Base-by-base conservation (phyloP, 2,329 filamentous ascomycete genomes). In the Capronia americana region DNA sequence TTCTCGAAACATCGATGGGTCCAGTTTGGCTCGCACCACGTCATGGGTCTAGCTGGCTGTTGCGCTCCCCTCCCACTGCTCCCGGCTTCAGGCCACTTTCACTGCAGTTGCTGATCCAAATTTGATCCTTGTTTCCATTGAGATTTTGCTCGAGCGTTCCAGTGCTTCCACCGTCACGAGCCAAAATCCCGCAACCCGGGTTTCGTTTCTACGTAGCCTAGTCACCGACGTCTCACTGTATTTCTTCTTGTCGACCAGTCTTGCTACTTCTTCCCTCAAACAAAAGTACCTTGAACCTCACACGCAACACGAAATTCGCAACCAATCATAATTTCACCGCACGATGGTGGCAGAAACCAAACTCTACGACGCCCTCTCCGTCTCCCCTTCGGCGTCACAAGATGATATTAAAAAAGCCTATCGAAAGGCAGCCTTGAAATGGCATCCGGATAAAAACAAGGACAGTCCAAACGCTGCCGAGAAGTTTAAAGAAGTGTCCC, bases 321-420 rank as follows among this genome's bases (percentile, higher is more conserved):
- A 58, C 69, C 66, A 64, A 69, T 66, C 65, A 70, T 38, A 67
- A 41, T 30, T 32, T 23, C 24, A 53, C 44, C 14, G 24, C 79
- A 87, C 73, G 72, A 97, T 98, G 94, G 92, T 96, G 73, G 91
- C 92, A 75, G 94, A 98, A 84, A 95, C 91, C 61, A 97, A 96
- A 81, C 89, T 98, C 70, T 99, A 99, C 84, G 92, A 98, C 79
- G 86, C 88, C 70, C 85, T 99, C 74, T 84, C 85, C 77, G 83
- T 97, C 80, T 90, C 92, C 78, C 87, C 94, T 44, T 87, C 88
- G 67, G 92, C 93, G 26, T 86, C 88, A 26, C 92, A 96, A 80
- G 94, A 97, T 76, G 94, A 98, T 71, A 96, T 99, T 78, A 98
- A 97, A 79, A 99, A 98, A 79, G 95, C 89, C 65, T 97, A 97